Conservation (phyloP, 805 yeast genomes). For the Spathaspora hagerdaliae region DNA sequence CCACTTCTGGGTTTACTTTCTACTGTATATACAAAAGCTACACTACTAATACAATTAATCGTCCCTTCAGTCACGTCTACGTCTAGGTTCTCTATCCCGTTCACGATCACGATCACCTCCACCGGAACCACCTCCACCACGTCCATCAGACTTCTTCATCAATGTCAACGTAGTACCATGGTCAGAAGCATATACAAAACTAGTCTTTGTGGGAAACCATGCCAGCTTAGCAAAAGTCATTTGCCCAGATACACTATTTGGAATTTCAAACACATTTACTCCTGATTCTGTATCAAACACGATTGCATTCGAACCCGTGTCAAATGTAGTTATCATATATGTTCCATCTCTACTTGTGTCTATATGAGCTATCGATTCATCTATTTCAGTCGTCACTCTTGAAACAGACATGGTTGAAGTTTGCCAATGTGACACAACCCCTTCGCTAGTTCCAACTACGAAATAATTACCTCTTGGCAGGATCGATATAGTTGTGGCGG, state of each 20-base stretch:
- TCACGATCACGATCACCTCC: background rate
- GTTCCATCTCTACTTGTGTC: slow-evolving; percentile 44
- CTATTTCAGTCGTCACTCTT: slow-evolving; percentile 36
- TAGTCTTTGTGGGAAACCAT: slow-evolving; percentile 35
- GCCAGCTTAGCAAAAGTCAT: slow-evolving; percentile 21
- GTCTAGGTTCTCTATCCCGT: background rate
- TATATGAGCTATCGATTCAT: slow-evolving; percentile 40
- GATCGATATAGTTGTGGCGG: slow-evolving; percentile 42
- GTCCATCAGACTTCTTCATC: slow-evolving; percentile 10
- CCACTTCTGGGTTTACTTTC: too few relatives aligned
- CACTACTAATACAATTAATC: too few relatives aligned
- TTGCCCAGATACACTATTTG: slow-evolving; percentile 25
- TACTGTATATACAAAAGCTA: too few relatives aligned
- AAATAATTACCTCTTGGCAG: slow-evolving; percentile 52
- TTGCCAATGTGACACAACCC: slow-evolving; percentile 51
- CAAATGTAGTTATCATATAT: slow-evolving; percentile 42
- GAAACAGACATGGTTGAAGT: slow-evolving; percentile 27
- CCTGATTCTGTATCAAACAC: slow-evolving; percentile 32
- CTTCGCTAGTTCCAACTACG: slow-evolving; percentile 56
- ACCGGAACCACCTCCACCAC: background rate
- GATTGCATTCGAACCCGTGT: slow-evolving; percentile 35
- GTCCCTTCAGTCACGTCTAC: background rate
- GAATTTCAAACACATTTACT: slow-evolving; percentile 27
- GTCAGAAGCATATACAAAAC: slow-evolving; percentile 27
- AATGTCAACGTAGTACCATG: slow-evolving; percentile 25